A percentile compares a stretch with the other conserved stretches of the same genome.
Evolutionary conservation across 2,329 filamentous ascomycete genomes (phyloP).

Genomic region (Fusarium sp.): DNA sequence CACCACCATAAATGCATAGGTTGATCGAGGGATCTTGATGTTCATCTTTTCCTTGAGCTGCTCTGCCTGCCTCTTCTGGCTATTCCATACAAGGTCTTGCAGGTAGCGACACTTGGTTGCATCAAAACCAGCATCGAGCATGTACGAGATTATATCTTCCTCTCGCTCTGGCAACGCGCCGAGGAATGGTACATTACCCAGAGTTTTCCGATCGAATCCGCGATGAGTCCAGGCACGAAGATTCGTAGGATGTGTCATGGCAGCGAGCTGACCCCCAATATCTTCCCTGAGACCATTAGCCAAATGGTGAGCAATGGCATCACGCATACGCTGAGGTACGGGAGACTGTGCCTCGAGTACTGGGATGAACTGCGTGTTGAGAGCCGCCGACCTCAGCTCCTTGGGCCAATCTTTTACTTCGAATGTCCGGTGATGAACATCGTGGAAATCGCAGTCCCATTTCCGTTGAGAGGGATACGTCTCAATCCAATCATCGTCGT

Average conservation of each 20-base stretch:
- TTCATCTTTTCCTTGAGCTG: constrained; percentile 64
- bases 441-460: constrained; percentile 63
- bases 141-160: constrained; percentile 61
- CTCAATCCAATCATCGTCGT: constrained; percentile 69
- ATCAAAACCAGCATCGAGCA: constrained; percentile 70
- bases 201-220: constrained; percentile 52
- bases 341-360: constrained; percentile 70
- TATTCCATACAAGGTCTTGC: constrained; percentile 55
- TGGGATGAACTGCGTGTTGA: constrained; percentile 75
- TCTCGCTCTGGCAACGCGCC: constrained; percentile 60
- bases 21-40: constrained; percentile 68
- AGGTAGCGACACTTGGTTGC: constrained; percentile 59
- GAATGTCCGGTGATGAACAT: constrained; percentile 67
- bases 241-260: constrained; percentile 58
- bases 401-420: constrained; percentile 63
- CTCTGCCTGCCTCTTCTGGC: constrained; percentile 63
- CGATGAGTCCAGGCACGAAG: constrained; percentile 65
- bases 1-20: constrained; percentile 71
- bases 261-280: constrained; percentile 60
- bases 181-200: constrained; percentile 54
- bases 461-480: constrained; percentile 74
- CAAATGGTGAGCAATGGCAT: constrained; percentile 60
- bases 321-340: constrained; percentile 54
- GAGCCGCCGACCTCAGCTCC: constrained; percentile 54
- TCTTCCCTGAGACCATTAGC: constrained; percentile 59